phyloP scores from a whole-genome alignment of 2,329 filamentous ascomycete species.

The Stagonosporopsis tanaceti region DNA sequence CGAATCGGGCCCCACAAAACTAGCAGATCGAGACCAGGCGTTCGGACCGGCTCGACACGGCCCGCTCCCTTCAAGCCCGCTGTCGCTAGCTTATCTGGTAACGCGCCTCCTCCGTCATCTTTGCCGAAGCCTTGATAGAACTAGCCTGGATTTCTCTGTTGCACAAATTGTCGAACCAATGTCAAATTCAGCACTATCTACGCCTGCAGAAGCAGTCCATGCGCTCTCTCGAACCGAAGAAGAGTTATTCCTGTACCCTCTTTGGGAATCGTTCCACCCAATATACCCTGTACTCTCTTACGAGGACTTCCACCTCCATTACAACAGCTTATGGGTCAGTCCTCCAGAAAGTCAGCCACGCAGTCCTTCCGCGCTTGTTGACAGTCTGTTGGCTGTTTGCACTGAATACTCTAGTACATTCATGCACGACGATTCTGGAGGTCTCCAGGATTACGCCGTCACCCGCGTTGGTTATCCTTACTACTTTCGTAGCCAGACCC shows the following conservation, averaged over 20 bases:
- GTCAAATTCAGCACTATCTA: background rate
- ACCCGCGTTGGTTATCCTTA: slow-evolving; percentile 11
- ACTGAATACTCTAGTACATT: slow-evolving; percentile 12
- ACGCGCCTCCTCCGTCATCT: slow-evolving; percentile 9
- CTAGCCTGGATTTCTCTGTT: slow-evolving; percentile 9
- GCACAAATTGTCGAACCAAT: slow-evolving; percentile 10
- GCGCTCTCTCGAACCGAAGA: slow-evolving; percentile 9
- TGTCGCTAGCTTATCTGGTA: slow-evolving; percentile 8
- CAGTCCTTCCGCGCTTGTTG: slow-evolving; percentile 6
- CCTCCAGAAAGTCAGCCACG: slow-evolving; percentile 3
- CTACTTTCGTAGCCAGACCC: slow-evolving; percentile 11
- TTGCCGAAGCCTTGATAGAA: slow-evolving; percentile 1
- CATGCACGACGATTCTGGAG: slow-evolving; percentile 5
- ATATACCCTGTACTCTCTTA: slow-evolving; percentile 14
- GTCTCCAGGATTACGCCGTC: background rate
- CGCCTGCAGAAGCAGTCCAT: slow-evolving; percentile 2
- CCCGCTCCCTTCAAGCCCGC: slow-evolving; percentile 6
- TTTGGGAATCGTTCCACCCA: slow-evolving; percentile 13
- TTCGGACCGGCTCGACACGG: background rate
- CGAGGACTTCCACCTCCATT: slow-evolving; percentile 10
- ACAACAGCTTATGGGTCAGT: slow-evolving; percentile 8
- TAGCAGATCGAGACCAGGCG: background rate
- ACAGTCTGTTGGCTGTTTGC: slow-evolving; percentile 10
- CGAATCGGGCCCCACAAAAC: background rate
- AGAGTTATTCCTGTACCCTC: slow-evolving; percentile 10